phyloP scores from a whole-genome alignment of 163 green algal species.

The Scenedesmus sp. region DNA sequence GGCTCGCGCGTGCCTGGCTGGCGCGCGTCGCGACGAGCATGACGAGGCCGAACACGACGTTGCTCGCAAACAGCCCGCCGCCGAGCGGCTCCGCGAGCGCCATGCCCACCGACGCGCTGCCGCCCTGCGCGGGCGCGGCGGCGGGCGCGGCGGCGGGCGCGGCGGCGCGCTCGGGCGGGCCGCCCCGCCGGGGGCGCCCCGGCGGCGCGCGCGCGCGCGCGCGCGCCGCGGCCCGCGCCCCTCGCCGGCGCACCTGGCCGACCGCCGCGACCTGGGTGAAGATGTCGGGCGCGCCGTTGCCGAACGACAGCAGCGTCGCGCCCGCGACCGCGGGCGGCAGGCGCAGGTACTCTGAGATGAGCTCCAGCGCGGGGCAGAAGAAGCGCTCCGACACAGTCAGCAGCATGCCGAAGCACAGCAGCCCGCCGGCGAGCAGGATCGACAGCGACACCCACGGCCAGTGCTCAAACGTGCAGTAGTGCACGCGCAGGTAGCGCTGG shows the following conservation, averaged over 20 bases:
- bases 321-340: slow-evolving; percentile 82
- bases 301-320: slow-evolving; percentile 91
- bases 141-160: not conserved
- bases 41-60: slow-evolving; percentile 68
- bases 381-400: slow-evolving; percentile 58
- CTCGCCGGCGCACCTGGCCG: slow-evolving; percentile 47
- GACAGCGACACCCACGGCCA: slow-evolving; percentile 46
- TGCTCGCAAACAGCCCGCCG: slow-evolving; percentile 74
- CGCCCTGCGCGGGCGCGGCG: slow-evolving; percentile 1
- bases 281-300: slow-evolving; percentile 88
- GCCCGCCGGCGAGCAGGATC: slow-evolving; percentile 53
- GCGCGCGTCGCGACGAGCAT: slow-evolving; percentile 54
- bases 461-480: too few relatives aligned
- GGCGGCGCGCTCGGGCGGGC: not conserved
- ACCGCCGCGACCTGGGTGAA: slow-evolving; percentile 92
- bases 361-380: slow-evolving; percentile 72
- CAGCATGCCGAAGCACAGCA: slow-evolving; percentile 52
- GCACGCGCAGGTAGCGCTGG: not conserved
- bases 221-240: too few relatives aligned
- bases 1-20: too few relatives aligned
- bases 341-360: slow-evolving; percentile 72
- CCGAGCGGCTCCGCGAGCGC: slow-evolving; percentile 70
- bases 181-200: too few relatives aligned
- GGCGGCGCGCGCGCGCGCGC: too few relatives aligned
- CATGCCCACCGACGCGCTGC: slow-evolving; percentile 52